phyloP scores from a whole-genome alignment of 1,284 basidiomycete genomes.

The Leccinum angustisporum region DNA sequence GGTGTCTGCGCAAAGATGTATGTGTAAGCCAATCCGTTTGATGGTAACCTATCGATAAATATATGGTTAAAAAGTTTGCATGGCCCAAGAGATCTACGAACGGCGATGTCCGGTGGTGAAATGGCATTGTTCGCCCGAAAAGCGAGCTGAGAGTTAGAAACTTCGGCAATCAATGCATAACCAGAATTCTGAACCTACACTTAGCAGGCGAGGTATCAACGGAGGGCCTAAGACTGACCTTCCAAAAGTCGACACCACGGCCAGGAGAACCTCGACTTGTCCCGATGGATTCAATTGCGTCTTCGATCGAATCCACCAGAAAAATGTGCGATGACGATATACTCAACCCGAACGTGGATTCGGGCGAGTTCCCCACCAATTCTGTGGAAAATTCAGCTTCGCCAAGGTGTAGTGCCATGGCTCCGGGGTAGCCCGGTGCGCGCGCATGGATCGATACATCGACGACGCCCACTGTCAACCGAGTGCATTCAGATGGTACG shows the following conservation, averaged over 20 bases:
- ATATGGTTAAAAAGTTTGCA: slow-evolving; percentile 4
- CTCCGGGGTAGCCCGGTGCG: slow-evolving; percentile 63
- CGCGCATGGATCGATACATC: slow-evolving; percentile 68
- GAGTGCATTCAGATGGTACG: slow-evolving; percentile 86
- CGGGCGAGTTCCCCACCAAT: slow-evolving; percentile 63
- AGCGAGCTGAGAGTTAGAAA: slow-evolving; percentile 48
- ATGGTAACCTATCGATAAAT: slow-evolving; percentile 43
- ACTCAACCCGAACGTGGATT: slow-evolving; percentile 52
- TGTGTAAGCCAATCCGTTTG: slow-evolving; percentile 45
- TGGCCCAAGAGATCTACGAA: slow-evolving; percentile 29
- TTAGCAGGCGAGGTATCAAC: slow-evolving; percentile 10
- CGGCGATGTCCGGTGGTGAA: slow-evolving; percentile 39
- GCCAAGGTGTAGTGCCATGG: slow-evolving; percentile 65
- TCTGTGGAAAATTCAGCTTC: slow-evolving; percentile 69
- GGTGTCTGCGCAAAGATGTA: slow-evolving; percentile 73
- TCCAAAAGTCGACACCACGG: slow-evolving; percentile 61
- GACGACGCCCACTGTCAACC: slow-evolving; percentile 62
- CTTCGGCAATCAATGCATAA: slow-evolving; percentile 68
- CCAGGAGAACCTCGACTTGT: slow-evolving; percentile 2
- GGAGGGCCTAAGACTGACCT: slow-evolving; percentile 45
- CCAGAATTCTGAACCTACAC: slow-evolving; percentile 44
- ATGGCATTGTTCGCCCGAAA: slow-evolving; percentile 37
- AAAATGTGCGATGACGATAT: slow-evolving; percentile 54
- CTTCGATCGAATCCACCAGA: slow-evolving; percentile 61
- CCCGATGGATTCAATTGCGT: slow-evolving; percentile 28